Evolutionary conservation across 2,329 filamentous ascomycete species (phyloP), one percentile per base, ranked within the genome.

Genomic region (Phyllosticta citriasiana): DNA sequence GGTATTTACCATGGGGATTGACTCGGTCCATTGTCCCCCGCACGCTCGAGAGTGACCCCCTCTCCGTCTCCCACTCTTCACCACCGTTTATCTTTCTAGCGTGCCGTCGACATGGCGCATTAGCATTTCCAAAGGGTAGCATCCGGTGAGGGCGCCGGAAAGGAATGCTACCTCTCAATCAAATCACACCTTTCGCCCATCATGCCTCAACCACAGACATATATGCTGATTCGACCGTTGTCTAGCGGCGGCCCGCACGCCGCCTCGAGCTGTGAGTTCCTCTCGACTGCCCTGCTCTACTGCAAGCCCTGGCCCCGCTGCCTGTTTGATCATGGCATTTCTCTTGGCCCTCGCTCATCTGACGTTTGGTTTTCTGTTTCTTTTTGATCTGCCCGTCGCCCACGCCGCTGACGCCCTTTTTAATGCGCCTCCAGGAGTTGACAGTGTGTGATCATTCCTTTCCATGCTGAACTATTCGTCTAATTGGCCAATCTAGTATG

Each of bases 391-490:
- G 62, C 27, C 67, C 53, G 63, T 64, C 9, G 66, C 40, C 16
- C 3, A 47, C 66, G 51, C 57, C 30, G 52, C 57, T 3, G 51
- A 60, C 26, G 57, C 57, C 12, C 52, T 54, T 12, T 72, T 76
- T 63, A 73, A 74, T 53, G 73, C 73, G 55, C 73, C 74, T n/a
- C 66, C 73, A 47, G 76, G 76, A 5, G 76, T 79, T 12, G 74
- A 78, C 56, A 73, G 40, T 47, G 40, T 16, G 40, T 47, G n/a
- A n/a, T 5, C 40, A 22, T 22, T 16, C 14, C 14, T n/a, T 6
- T 47, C 40, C 40, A n/a, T n/a, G 16, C 6, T 6, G n/a, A 7
- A 5, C 16, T 4, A 47, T n/a, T 16, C n/a, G 16, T 47, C 40
- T 47, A 5, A 47, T n/a, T 4, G 14, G n/a, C 14, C 5, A 19